phyloP scores from a whole-genome alignment of 2,329 filamentous ascomycete species.

The Aspergillus cejpii region DNA sequence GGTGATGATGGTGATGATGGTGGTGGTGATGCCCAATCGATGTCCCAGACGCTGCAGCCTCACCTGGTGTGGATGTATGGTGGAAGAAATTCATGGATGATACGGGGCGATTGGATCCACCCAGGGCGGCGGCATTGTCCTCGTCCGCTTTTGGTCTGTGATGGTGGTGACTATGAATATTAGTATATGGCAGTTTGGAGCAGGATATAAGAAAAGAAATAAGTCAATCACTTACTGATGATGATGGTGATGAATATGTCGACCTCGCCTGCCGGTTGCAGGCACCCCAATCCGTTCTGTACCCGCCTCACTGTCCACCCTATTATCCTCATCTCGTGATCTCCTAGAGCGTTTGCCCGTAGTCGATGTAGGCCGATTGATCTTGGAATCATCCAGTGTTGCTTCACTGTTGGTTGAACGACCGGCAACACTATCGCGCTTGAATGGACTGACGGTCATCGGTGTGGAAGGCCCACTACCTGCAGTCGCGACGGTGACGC shows the following conservation, averaged over 20 bases:
- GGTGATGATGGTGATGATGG: conserved; percentile 34
- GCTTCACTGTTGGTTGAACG: conserved; percentile 39
- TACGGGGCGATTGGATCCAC: conserved; percentile 21
- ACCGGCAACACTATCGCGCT: conserved; percentile 44
- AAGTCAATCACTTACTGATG: conserved; percentile 44
- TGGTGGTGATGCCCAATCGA: conserved; percentile 35
- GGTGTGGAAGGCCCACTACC: conserved; percentile 51
- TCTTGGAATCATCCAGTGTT: conserved; percentile 36
- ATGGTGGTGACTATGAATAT: conserved; percentile 42
- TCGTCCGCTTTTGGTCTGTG: conserved; percentile 51
- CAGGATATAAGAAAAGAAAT: not conserved
- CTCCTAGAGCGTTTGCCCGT: conserved; percentile 59
- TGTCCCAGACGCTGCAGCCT: conserved; percentile 14
- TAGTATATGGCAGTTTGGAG: not conserved
- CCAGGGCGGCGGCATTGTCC: conserved; percentile 29
- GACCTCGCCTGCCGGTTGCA: conserved; percentile 60
- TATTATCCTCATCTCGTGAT: conserved; percentile 66
- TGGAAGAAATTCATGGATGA: conserved; percentile 25
- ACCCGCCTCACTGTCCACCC: conserved; percentile 59
- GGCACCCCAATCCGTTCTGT: conserved; percentile 56
- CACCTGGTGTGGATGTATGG: conserved; percentile 26
- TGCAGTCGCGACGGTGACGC: conserved; percentile 44
- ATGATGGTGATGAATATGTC: conserved; percentile 52
- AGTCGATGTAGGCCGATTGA: conserved; percentile 40
- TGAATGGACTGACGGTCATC: conserved; percentile 47